These are phyloP conservation scores for Lachancea lanzarotensis DNA, from an alignment of 805 yeast genomes.

Conservation along the genomic window DNA sequence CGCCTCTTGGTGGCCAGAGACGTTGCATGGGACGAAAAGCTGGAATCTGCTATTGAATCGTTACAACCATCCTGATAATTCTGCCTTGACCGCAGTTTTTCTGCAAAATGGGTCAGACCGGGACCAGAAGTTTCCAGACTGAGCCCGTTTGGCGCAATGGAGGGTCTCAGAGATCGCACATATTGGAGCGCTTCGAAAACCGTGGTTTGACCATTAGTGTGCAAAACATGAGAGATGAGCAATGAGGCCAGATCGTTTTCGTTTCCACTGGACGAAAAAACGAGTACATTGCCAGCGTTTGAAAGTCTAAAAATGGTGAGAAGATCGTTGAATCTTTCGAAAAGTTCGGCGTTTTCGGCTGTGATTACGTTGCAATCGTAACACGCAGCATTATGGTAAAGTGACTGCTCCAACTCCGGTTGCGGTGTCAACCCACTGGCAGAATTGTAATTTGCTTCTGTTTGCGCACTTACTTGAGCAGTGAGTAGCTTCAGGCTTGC, in stretches of 20 bases:
- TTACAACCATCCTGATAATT: neutral
- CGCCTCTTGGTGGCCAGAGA: slow-evolving; percentile 8
- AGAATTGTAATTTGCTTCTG: neutral
- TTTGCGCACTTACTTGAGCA: neutral
- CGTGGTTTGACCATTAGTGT: slow-evolving; percentile 18
- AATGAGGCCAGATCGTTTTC: slow-evolving; percentile 24
- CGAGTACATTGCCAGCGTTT: slow-evolving; percentile 18
- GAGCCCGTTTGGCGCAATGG: slow-evolving; percentile 15
- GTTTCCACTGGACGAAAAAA: slow-evolving; percentile 24
- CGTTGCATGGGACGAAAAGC: neutral
- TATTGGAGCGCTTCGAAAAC: slow-evolving; percentile 27
- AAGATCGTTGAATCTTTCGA: slow-evolving; percentile 26
- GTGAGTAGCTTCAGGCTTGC: slow-evolving; percentile 12
- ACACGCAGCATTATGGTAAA: slow-evolving; percentile 5
- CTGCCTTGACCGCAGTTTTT: slow-evolving; percentile 16
- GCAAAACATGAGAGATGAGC: slow-evolving; percentile 23
- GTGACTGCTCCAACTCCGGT: slow-evolving; percentile 8
- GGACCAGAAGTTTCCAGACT: slow-evolving; percentile 19
- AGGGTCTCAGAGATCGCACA: slow-evolving; percentile 24
- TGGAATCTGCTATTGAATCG: neutral
- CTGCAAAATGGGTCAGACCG: slow-evolving; percentile 21
- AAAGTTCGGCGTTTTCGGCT: slow-evolving; percentile 16
- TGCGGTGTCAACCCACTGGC: slow-evolving; percentile 10
- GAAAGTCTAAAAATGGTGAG: slow-evolving; percentile 21
- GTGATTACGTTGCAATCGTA: slow-evolving; percentile 8